These are phyloP conservation scores for Pichia sp. DNA, from an alignment of 1,139 yeast species.

Conservation along the genomic window DNA sequence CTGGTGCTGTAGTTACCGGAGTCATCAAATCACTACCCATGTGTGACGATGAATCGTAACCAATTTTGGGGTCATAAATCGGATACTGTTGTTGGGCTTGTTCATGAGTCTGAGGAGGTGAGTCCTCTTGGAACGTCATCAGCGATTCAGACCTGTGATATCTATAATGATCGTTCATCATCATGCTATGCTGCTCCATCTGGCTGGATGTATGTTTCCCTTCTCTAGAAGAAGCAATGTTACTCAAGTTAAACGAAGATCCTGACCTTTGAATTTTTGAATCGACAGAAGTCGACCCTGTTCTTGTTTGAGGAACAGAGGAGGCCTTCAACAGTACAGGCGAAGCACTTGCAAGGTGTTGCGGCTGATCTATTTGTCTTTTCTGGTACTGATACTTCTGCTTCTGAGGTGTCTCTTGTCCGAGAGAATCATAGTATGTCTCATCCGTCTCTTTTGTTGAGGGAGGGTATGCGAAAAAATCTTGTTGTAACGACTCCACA, in stretches of 20 bases:
- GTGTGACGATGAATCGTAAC: conserved; percentile 1
- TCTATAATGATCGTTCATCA: not conserved
- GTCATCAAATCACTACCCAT: not conserved
- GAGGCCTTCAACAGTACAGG: conserved; percentile 4
- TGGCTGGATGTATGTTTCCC: not conserved
- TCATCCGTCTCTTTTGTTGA: not conserved
- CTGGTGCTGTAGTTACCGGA: not conserved
- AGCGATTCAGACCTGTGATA: not conserved
- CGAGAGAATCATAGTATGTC: conserved; percentile 9
- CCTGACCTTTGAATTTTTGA: conserved; percentile 29
- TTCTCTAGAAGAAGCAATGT: conserved; percentile 32
- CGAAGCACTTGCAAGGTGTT: not conserved
- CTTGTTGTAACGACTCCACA: conserved; percentile 16
- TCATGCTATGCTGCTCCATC: not conserved
- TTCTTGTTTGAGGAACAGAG: conserved; percentile 12
- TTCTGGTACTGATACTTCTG: conserved; percentile 7
- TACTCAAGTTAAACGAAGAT: conserved; percentile 32
- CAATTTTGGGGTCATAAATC: not conserved
- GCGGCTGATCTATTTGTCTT: not conserved
- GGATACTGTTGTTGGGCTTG: not conserved
- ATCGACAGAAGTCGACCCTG: conserved; percentile 9
- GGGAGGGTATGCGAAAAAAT: conserved; percentile 5
- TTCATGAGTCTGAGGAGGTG: not conserved
- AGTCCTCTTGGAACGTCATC: not conserved
- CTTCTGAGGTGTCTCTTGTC: conserved; percentile 1